phyloP scores from a whole-genome alignment of 176 grass and related monocot species.

The Oryza officinalis region DNA sequence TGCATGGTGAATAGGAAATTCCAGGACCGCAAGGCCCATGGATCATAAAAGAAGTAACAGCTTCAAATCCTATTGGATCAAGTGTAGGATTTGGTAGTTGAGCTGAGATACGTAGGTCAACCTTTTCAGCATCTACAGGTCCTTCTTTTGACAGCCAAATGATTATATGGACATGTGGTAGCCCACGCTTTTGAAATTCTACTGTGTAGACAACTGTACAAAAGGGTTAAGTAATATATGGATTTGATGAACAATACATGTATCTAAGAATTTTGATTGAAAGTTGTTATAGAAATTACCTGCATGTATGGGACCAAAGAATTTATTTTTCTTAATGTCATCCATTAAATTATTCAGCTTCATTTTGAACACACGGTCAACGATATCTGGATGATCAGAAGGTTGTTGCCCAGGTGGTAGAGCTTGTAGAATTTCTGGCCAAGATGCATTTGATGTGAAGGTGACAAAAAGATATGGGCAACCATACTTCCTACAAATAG shows the following conservation, averaged over 20 bases:
- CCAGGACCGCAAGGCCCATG: constrained; percentile 1
- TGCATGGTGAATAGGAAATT: neutral
- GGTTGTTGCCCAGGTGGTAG: too few relatives aligned
- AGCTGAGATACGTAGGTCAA: neutral
- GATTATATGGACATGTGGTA: too few relatives aligned
- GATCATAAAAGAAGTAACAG: neutral
- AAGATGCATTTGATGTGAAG: too few relatives aligned
- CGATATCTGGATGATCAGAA: too few relatives aligned
- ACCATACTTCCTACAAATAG: too few relatives aligned
- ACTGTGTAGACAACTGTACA: neutral
- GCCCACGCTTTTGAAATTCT: constrained; percentile 14
- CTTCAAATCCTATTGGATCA: neutral
- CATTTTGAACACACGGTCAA: too few relatives aligned
- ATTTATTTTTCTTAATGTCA: too few relatives aligned
- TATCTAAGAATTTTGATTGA: neutral
- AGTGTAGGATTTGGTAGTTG: neutral
- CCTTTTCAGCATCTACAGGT: neutral
- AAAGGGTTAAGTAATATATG: neutral
- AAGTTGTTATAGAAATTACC: neutral
- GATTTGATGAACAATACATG: too few relatives aligned
- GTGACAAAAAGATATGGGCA: too few relatives aligned
- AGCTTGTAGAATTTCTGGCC: too few relatives aligned
- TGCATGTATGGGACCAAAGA: too few relatives aligned
- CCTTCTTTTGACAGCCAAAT: neutral
- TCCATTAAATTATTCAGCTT: too few relatives aligned